Base-by-base conservation (phyloP, 805 yeast genomes). In the Sugiyamaella smithiae region DNA sequence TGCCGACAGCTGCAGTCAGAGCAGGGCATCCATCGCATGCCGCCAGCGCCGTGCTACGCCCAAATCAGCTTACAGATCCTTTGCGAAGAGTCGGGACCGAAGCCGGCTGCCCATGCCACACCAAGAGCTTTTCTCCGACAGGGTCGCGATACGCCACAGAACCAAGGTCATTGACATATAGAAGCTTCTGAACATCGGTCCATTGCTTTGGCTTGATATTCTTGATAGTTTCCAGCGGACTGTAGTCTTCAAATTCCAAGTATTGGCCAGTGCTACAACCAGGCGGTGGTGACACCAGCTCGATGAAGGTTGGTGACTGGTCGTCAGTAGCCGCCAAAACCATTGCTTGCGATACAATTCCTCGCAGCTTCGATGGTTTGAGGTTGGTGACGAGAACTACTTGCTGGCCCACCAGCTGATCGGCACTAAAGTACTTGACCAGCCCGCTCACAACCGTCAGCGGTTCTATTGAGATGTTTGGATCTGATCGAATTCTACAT, bases 261-360 rank as follows among this genome's bases (percentile, higher is more conserved):
- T 53, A 46, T 0, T 70, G 71, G 0, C 84, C 84, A 7, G 71
- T 40, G 0, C 48, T 36, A 2, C 71, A 60, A 5, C 50, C 51
- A 1, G 0, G 5, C 2, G 85, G 82, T 1, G 83, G 80, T 2
- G 45, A 49, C 0, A 81, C 74, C 4, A 78, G 62, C 40, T 74
- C 81, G 3, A 80, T 80, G 22, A 53, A 53, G 3, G 7, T 14
- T 8, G 29, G 40, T 25, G 28, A 26, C 31, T 16, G 14, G 17
- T 38, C 9, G 12, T 54, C 26, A 36, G 37, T 77, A 1, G 85
- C 81, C n/a, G 87, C 86, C 17, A 83, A 58, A 1, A 83, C 57
- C 88, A 83, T 83, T 0, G 84, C 86, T 54, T 81, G 78, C 1
- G 85, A 80, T 35, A 58, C 61, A 17, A 76, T 73, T 1, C 88